phyloP scores from a whole-genome alignment of 805 yeast species.

The Wickerhamia fluorescens region DNA sequence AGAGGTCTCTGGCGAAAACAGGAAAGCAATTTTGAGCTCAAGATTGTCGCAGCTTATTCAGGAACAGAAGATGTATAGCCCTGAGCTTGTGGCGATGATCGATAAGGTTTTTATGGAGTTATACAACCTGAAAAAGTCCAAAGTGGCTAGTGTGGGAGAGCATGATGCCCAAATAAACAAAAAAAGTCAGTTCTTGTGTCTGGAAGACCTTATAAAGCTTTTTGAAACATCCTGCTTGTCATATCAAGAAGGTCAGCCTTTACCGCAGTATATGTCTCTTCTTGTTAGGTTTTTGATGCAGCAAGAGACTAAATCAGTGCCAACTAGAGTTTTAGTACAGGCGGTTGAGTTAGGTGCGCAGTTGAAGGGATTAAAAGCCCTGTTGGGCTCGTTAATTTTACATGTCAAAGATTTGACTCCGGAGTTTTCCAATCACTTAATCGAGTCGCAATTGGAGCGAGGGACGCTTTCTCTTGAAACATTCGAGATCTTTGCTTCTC shows the following conservation, averaged over 20 bases:
- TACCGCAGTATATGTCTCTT: conserved; percentile 24
- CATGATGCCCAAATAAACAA: too few relatives aligned
- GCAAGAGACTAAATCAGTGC: conserved; percentile 4
- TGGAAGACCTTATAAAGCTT: conserved; percentile 8
- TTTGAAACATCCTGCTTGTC: conserved; percentile 13
- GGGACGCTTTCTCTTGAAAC: conserved; percentile 7
- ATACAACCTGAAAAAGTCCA: conserved; percentile 7
- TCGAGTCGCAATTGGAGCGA: conserved; percentile 7
- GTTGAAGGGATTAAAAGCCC: conserved; percentile 7
- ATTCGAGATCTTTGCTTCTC: conserved; percentile 9
- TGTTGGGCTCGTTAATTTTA: conserved; percentile 7
- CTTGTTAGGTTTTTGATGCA: conserved; percentile 15
- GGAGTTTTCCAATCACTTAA: conserved; percentile 12
- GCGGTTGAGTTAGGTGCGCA: conserved; percentile 22
- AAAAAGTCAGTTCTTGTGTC: conserved; percentile 2
- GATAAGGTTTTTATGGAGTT: conserved; percentile 16
- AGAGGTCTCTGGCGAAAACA: conserved; percentile 16
- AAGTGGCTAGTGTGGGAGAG: too few relatives aligned
- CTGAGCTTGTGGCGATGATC: conserved; percentile 11
- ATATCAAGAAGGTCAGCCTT: conserved; percentile 5
- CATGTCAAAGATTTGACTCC: conserved; percentile 6
- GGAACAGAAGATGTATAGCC: conserved; percentile 4
- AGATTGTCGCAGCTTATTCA: conserved; percentile 14
- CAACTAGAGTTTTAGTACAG: conserved; percentile 16
- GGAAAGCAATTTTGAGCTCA: conserved; percentile 11